Base-by-base conservation (phyloP, 164 flowering plant genomes). In the Macadamia tetraphylla region DNA sequence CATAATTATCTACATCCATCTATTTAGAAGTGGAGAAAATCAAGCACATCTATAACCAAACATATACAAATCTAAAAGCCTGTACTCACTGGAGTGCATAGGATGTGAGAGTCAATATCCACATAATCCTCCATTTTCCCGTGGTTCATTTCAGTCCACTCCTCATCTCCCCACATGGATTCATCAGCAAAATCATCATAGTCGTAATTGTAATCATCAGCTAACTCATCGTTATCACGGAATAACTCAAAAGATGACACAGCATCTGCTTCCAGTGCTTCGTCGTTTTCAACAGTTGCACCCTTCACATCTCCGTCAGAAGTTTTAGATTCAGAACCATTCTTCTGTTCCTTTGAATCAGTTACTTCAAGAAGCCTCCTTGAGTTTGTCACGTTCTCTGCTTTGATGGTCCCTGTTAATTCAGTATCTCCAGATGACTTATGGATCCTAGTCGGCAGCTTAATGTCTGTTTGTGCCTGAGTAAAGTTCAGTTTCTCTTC, bases 131-230 rank as follows among this genome's bases (percentile, higher is more conserved):
- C 96, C 73, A 75, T 13, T 67, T 78, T 88, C 82, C 91, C 95
- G 65, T 95, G 99, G 58, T 80, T 71, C 44, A 69, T 80, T 80
- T 95, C 99, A 60, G 70, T 78, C 94, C 93, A 95, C 71, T 87
- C 97, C 82, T 95, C 99, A 81, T 88, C 94, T 65, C 94, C 97
- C 99, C 99, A 95, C 89, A 88, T 72, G 67, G 83, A 65, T 64
- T 92, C 98, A 78, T 95, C 87, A 74, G 88, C 88, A 84, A 89
- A 92, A 78, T 95, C 99, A 82, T 95, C 98, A 80, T 95, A 92
- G 66, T 95, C 99, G 80, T 92, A 95, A 76, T 80, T 87, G 74
- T 92, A 92, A 78, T 95, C 98, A 85, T 95, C 98, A 66, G 83
- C 94, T 67, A 92, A 80, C 74, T 95, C 99, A 52, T 88, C 97